These are phyloP conservation scores for Mycena capillaripes DNA, from an alignment of 768 basidiomycete genomes.

Conservation along the genomic window DNA sequence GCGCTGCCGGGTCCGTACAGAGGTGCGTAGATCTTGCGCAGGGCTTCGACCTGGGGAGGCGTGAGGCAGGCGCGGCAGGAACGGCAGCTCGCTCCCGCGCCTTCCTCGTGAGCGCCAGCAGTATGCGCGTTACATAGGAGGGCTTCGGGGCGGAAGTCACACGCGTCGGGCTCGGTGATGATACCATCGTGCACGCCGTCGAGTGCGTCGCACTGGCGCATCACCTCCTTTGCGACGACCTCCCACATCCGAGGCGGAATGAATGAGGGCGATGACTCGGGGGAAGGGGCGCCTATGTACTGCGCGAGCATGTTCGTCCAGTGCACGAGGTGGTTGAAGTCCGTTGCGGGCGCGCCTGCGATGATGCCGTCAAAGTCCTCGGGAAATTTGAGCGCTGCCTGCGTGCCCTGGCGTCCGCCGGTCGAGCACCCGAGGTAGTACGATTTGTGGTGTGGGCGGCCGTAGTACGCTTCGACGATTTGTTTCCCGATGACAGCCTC, in stretches of 20 bases:
- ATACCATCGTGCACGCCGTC: conserved; percentile 43
- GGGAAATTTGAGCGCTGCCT: conserved; percentile 41
- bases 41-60: conserved; percentile 35
- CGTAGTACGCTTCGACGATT: conserved; percentile 42
- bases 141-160: conserved; percentile 40
- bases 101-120: no score
- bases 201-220: conserved; percentile 28
- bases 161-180: conserved; percentile 41
- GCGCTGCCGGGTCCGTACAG: conserved; percentile 34
- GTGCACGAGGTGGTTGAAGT: conserved; percentile 27
- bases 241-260: conserved; percentile 35
- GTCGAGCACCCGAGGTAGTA: conserved; percentile 47
- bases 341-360: conserved; percentile 43
- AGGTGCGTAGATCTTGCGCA: conserved; percentile 39
- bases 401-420: conserved; percentile 44
- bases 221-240: conserved; percentile 36
- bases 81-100: no score
- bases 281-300: conserved; percentile 25
- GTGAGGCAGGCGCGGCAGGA: conserved; percentile 30
- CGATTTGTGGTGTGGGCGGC: conserved; percentile 36
- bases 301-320: conserved; percentile 18
- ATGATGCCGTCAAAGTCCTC: conserved; percentile 46
- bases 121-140: conserved; percentile 38
- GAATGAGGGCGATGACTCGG: conserved; percentile 25
- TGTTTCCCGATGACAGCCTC: conserved; percentile 43